phyloP scores from a whole-genome alignment of 2,329 filamentous ascomycete species.

The Xylaria sp. region DNA sequence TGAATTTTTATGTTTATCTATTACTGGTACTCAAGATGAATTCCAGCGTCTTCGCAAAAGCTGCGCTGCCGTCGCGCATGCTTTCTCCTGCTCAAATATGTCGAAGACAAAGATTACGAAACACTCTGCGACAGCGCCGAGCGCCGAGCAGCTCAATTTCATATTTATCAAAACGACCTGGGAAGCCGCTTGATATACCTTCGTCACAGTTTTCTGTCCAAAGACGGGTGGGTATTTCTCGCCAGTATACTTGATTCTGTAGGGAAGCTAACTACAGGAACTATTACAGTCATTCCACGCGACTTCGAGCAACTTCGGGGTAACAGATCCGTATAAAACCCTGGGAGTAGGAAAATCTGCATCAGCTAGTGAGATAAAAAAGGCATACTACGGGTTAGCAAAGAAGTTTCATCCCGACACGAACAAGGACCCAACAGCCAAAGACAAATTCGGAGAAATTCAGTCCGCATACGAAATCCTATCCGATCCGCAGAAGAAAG shows the following conservation, averaged over 20 bases:
- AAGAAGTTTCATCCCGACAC: conserved; percentile 99
- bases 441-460: conserved; percentile 93
- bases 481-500: conserved; percentile 91
- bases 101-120: conserved; percentile 55
- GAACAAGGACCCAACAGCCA: conserved; percentile 93
- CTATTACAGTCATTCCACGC: conserved; percentile 67
- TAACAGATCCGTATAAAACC: conserved; percentile 85
- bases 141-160: conserved; percentile 43
- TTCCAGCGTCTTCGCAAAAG: conserved; percentile 59
- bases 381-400: conserved; percentile 95
- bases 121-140: conserved; percentile 53
- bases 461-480: conserved; percentile 94
- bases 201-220: conserved; percentile 27
- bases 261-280: conserved; percentile 35
- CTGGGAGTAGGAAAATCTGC: conserved; percentile 86
- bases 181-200: conserved; percentile 29
- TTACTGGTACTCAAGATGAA: conserved; percentile 55
- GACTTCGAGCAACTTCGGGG: conserved; percentile 61
- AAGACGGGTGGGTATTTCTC: conserved; percentile 40
- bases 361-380: conserved; percentile 91
- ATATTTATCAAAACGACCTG: conserved; percentile 42
- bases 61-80: conserved; percentile 58
- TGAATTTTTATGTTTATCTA: conserved; percentile 16
- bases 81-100: conserved; percentile 57
- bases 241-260: neutral